A percentile compares a stretch with the other conserved stretches of the same genome.
Conservation (phyloP, 108 stramenopile species). For the Phaeodactylum tricornutum region DNA sequence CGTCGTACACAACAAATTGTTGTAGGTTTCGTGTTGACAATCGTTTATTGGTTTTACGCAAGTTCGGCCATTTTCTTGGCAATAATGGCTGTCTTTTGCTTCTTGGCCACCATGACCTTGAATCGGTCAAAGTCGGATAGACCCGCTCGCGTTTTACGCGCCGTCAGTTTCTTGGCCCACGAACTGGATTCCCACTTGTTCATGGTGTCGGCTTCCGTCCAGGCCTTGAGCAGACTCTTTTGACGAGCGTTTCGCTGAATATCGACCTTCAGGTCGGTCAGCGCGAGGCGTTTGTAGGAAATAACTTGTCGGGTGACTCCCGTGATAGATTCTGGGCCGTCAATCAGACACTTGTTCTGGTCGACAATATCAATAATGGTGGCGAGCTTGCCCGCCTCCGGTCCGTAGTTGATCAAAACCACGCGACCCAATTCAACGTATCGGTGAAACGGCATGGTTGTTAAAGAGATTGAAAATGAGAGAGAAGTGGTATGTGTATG, state of each 20-base stretch:
- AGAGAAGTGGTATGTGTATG: too few relatives aligned
- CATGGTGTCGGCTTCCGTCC: slow-evolving; percentile 69
- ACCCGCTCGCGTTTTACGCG: slow-evolving; percentile 76
- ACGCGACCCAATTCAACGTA: slow-evolving; percentile 99
- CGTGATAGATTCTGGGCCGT: slow-evolving; percentile 84
- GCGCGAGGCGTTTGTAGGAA: slow-evolving; percentile 81
- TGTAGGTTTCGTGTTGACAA: too few relatives aligned
- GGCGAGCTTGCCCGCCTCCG: slow-evolving; percentile 87
- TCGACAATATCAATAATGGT: slow-evolving; percentile 98
- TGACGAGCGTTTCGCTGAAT: slow-evolving; percentile 87
- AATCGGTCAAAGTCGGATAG: slow-evolving; percentile 96
- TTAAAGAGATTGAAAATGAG: too few relatives aligned
- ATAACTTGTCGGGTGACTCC: slow-evolving; percentile 95
- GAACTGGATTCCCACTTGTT: slow-evolving; percentile 85
- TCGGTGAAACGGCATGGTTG: slow-evolving; percentile 86
- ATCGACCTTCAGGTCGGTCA: slow-evolving; percentile 91
- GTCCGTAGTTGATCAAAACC: slow-evolving; percentile 96
- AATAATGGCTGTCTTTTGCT: slow-evolving; percentile 88
- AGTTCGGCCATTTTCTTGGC: slow-evolving; percentile 85
- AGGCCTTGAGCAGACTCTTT: slow-evolving; percentile 86
- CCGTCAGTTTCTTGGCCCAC: slow-evolving; percentile 93
- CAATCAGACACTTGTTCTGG: slow-evolving; percentile 95
- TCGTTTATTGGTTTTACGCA: slow-evolving; percentile 13
- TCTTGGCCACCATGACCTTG: slow-evolving; percentile 95
- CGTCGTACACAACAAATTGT: too few relatives aligned